Evolutionary conservation across 139 green algal genomes (phyloP).

Genomic region (Chlamydomonas sphaeroides): DNA sequence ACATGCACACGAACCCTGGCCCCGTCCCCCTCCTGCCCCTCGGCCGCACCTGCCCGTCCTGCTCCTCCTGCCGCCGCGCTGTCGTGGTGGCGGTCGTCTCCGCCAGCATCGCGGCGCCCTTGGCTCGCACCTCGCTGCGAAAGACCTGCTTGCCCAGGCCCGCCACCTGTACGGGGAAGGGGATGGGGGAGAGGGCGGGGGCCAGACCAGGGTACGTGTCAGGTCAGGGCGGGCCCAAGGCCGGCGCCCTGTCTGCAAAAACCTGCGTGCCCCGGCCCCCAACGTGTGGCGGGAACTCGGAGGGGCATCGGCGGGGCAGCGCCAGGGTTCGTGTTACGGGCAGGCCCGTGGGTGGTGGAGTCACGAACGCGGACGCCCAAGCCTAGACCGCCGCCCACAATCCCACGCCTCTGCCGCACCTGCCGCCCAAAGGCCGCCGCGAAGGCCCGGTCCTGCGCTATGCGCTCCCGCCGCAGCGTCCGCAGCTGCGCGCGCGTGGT

Average conservation of each 20-base stretch:
- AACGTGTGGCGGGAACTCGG: no score
- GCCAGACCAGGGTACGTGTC: no score
- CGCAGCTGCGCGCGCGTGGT: conserved; percentile 22
- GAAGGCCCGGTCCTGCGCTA: conserved; percentile 38
- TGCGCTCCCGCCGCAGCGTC: not conserved
- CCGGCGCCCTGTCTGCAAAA: no score
- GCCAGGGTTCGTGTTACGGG: no score
- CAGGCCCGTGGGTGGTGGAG: no score
- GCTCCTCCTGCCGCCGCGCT: not conserved
- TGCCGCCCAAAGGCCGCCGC: conserved; percentile 6
- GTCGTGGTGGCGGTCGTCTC: not conserved
- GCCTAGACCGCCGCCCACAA: not conserved
- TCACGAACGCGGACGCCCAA: no score
- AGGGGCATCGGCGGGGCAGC: no score
- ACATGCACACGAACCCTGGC: no score
- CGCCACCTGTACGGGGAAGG: conserved; percentile 6
- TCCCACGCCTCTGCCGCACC: not conserved
- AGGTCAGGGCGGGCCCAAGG: no score
- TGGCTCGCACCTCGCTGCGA: not conserved
- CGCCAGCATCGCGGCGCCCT: not conserved
- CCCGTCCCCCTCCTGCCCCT: no score
- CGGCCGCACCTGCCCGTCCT: not conserved
- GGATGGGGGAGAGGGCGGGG: no score
- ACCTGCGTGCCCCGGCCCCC: no score
- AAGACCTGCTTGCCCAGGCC: conserved; percentile 22